Percentiles rank a stretch among this genome's conserved stretches.
Evolutionary conservation across 306 rosid genomes (phyloP).

Genomic region (Casuarina glauca): DNA sequence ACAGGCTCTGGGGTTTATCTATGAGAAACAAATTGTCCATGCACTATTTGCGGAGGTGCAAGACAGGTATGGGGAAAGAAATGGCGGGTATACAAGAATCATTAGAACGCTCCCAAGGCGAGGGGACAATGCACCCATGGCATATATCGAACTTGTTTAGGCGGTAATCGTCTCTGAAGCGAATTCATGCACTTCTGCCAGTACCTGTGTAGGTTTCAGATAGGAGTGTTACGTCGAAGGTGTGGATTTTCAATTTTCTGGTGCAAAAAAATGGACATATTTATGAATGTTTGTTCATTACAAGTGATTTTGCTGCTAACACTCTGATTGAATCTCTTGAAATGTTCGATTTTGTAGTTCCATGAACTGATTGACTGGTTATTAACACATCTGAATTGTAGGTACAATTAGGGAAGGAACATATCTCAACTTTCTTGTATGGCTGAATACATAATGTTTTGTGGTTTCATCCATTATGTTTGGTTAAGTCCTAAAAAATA

Average conservation of each 20-base stretch:
- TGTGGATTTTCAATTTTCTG: too few relatives aligned
- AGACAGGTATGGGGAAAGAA: conserved; percentile 87
- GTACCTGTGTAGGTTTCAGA: too few relatives aligned
- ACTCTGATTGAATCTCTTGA: too few relatives aligned
- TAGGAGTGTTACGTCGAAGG: too few relatives aligned
- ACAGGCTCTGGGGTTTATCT: conserved; percentile 92
- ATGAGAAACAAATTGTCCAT: conserved; percentile 94
- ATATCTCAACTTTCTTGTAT: neutral
- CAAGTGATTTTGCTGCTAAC: too few relatives aligned
- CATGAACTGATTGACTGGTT: too few relatives aligned
- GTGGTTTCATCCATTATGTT: neutral
- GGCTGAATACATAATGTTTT: neutral
- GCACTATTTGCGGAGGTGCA: conserved; percentile 91
- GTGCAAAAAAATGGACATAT: too few relatives aligned
- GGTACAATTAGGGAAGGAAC: too few relatives aligned
- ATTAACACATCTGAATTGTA: too few relatives aligned
- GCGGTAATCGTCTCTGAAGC: neutral
- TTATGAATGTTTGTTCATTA: too few relatives aligned
- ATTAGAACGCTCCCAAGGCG: conserved; percentile 80
- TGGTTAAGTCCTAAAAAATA: neutral
- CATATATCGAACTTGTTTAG: conserved; percentile 94
- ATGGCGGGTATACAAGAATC: conserved; percentile 93
- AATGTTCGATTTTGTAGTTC: too few relatives aligned
- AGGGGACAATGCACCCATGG: conserved; percentile 99
- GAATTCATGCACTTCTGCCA: too few relatives aligned